These are phyloP conservation scores for Eucalyptus erythrocorys DNA, from an alignment of 345 rosid genomes.

Conservation along the genomic window DNA sequence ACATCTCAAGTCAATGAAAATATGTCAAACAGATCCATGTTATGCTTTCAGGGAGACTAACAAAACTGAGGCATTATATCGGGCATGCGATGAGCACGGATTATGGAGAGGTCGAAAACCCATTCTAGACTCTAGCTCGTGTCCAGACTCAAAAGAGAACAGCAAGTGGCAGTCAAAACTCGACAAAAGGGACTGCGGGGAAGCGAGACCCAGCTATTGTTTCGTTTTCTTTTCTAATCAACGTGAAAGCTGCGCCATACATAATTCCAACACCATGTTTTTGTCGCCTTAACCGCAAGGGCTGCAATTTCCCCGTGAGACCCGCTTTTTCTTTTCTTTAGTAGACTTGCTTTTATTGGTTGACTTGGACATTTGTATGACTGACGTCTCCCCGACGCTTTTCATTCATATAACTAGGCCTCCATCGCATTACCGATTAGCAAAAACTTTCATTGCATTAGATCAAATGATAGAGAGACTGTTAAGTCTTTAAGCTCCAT, in stretches of 20 bases:
- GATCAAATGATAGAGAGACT: not conserved
- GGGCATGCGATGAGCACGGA: no score
- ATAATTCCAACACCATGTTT: not conserved
- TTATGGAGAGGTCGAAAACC: no score
- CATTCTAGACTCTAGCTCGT: no score
- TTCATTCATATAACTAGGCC: not conserved
- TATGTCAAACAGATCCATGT: fast-evolving
- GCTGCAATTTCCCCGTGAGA: fast-evolving
- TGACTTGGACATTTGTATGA: no score
- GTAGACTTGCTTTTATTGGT: not conserved
- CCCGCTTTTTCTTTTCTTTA: not conserved
- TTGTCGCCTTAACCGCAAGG: not conserved
- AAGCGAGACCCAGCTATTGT: no score
- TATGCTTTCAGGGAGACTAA: no score
- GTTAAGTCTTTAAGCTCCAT: not conserved
- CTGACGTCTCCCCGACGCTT: fast-evolving
- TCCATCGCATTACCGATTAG: not conserved
- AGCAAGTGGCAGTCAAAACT: no score
- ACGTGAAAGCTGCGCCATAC: not conserved
- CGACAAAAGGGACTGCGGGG: no score
- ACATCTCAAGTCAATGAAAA: no score
- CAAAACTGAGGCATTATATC: no score
- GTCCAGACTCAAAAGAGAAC: no score
- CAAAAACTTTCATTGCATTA: not conserved
- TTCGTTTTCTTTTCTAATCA: no score